These are phyloP conservation scores for Colletotrichum sp. DNA, from an alignment of 2,329 filamentous ascomycete genomes.

Conservation along the genomic window DNA sequence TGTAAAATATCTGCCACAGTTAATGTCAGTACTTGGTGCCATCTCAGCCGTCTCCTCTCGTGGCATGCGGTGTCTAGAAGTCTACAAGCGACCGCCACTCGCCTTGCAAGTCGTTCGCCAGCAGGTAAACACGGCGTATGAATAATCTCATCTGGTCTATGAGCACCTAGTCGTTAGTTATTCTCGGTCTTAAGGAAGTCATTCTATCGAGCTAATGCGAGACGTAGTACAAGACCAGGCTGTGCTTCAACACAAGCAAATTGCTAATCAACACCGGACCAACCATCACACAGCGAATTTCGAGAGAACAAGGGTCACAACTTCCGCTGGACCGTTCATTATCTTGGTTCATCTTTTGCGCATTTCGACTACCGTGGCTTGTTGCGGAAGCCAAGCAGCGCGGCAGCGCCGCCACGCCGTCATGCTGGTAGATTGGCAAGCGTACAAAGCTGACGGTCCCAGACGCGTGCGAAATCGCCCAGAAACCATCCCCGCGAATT, in stretches of 20 bases:
- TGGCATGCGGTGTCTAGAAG: background rate
- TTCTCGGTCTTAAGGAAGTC: background rate
- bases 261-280: background rate
- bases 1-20: fast-evolving
- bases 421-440: background rate
- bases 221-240: background rate
- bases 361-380: background rate
- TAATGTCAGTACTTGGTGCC: fast-evolving
- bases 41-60: fast-evolving
- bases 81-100: no score
- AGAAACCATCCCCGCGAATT: background rate
- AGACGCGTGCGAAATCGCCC: background rate
- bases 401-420: background rate
- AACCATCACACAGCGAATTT: background rate
- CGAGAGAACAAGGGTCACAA: background rate
- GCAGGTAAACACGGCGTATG: background rate
- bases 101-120: background rate
- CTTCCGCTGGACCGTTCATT: background rate
- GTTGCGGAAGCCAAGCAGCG: background rate
- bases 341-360: background rate
- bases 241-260: background rate
- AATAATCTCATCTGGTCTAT: background rate
- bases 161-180: background rate
- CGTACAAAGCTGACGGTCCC: background rate
- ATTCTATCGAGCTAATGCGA: background rate